Base-by-base conservation (phyloP, 495 filamentous ascomycete genomes). In the Podospora australis region DNA sequence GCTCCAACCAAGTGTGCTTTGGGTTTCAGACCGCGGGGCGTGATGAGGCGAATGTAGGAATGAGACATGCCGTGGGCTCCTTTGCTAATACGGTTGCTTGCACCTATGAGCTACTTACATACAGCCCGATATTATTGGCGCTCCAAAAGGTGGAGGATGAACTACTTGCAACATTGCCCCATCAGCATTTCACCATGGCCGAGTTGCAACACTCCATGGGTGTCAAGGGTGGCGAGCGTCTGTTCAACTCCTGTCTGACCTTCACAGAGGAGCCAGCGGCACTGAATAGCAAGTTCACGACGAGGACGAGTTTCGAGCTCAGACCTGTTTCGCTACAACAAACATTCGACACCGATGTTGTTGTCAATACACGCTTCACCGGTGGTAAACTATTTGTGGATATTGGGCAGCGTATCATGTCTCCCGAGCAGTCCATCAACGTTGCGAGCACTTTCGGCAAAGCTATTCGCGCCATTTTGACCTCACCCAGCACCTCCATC, bases 161-260 rank as follows among this genome's bases (percentile, higher is more conserved):
- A 17, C 58, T 64, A 32, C 26, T 47, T 4, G 48, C 50, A 11
- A 56, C 55, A 44, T 38, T 71, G 6, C 64, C 66, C 3, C 69
- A 74, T 35, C 70, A 73, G 34, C 55, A 71, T 43, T 67, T 75
- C 39, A 66, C 71, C 8, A 45, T 70, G 34, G 55, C 57, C 8
- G 64, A 69, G 36, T 54, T 75, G 6, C 65, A 71, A 39, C 70
- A 75, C 45, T 63, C 66, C 7, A 63, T 72, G 41, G 66, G 65
- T 22, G 61, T 65, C 22, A 70, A 62, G 36, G 71, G 68, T 6
- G 59, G 52, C 25, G 58, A 62, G 22, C 63, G 53, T 5, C 60
- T 75, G 7, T 75, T 70, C 49, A 75, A 75, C 49, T 70, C 71
- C 0, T 72, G 63, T 29, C 52, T 75, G 6, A 68, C 68, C 3